phyloP scores from a whole-genome alignment of 2,329 filamentous ascomycete genomes.

The Botrytis deweyae region DNA sequence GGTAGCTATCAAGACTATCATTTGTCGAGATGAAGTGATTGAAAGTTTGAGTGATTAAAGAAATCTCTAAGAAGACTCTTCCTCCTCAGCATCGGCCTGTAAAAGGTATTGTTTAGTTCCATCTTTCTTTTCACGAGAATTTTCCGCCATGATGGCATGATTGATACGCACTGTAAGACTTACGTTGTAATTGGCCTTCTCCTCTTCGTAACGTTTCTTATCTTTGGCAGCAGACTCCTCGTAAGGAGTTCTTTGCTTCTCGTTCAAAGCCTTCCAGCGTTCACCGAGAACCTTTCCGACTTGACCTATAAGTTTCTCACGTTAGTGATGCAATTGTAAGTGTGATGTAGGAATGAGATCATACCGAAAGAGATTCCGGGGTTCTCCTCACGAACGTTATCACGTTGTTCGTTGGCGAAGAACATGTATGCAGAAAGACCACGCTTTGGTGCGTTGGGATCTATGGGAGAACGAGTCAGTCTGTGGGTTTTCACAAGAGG shows the following conservation, averaged over 20 bases:
- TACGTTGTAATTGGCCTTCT: conserved; percentile 94
- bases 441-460: conserved; percentile 93
- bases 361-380: conserved; percentile 93
- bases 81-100: conserved; percentile 56
- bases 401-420: conserved; percentile 99
- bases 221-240: conserved; percentile 95
- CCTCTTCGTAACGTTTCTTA: conserved; percentile 99
- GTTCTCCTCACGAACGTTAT: conserved; percentile 98
- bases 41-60: conserved; percentile 24
- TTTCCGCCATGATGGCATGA: conserved; percentile 22
- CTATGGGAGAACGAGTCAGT: conserved; percentile 51
- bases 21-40: conserved; percentile 29
- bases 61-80: conserved; percentile 46
- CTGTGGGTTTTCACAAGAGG: conserved; percentile 22
- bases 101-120: conserved; percentile 40
- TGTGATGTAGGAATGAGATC: conserved; percentile 36
- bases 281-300: conserved; percentile 98
- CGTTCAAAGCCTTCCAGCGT: conserved; percentile 95
- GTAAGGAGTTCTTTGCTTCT: conserved; percentile 90
- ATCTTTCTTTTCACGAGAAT: conserved; percentile 27
- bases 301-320: conserved; percentile 58
- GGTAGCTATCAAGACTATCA: conserved; percentile 16
- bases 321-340: conserved; percentile 24
- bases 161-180: conserved; percentile 42
- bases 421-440: conserved; percentile 99